Evolutionary conservation across 2,329 filamentous ascomycete species (phyloP).

Genomic region (Alternaria sp.): DNA sequence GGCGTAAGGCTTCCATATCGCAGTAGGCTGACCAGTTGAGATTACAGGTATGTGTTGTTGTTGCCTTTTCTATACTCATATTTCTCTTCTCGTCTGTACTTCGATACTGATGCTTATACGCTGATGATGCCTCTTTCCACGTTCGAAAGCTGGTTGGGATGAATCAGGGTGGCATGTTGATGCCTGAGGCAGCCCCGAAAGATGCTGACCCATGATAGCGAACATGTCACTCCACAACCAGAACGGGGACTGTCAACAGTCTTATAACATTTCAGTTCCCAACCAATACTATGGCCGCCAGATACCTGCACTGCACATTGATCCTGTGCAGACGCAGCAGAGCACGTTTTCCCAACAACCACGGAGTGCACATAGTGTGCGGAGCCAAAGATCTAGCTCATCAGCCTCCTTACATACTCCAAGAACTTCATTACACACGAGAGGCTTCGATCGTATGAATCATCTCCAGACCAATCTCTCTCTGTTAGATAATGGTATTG

Average conservation of each 20-base stretch:
- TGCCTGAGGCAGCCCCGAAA: conserved; percentile 12
- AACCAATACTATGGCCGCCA: conserved; percentile 13
- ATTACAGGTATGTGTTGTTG: conserved; percentile 6
- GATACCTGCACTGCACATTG: conserved; percentile 14
- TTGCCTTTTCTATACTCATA: conserved; percentile 1
- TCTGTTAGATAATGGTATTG: conserved; percentile 6
- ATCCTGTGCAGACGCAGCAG: conserved; percentile 17
- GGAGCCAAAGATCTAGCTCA: conserved; percentile 23
- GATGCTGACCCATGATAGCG: conserved; percentile 33
- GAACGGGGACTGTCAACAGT: conserved; percentile 16
- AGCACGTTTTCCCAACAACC: conserved; percentile 22
- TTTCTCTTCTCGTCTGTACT: background rate
- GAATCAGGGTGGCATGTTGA: background rate
- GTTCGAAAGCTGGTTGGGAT: background rate
- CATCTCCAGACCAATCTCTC: conserved; percentile 13
- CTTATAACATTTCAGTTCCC: conserved; percentile 18
- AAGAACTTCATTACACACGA: conserved; percentile 15
- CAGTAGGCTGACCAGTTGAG: conserved; percentile 13
- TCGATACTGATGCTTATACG: background rate
- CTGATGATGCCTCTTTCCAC: background rate
- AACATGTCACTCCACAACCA: conserved; percentile 38
- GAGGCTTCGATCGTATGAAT: background rate
- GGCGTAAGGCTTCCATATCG: conserved; percentile 37
- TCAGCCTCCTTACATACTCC: conserved; percentile 18
- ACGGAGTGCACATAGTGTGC: conserved; percentile 15